phyloP scores from a whole-genome alignment of 805 yeast species.

The Monosporozyma unispora region DNA sequence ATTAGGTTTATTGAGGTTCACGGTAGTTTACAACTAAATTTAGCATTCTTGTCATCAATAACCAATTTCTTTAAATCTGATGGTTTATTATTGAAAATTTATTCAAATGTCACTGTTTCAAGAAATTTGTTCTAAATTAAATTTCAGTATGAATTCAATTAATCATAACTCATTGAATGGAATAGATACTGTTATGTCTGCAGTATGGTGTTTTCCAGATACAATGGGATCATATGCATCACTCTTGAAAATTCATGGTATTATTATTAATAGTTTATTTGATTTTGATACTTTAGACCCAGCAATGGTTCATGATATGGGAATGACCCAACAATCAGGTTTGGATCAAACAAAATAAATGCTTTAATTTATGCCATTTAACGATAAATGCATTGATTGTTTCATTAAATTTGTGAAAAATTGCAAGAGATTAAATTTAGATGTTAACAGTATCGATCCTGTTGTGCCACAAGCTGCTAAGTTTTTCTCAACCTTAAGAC shows the following conservation, averaged over 20 bases:
- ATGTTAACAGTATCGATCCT: slow-evolving; percentile 19
- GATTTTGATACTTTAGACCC: slow-evolving; percentile 24
- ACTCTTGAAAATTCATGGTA: slow-evolving; percentile 28
- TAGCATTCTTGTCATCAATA: slow-evolving; percentile 26
- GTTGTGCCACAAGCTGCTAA: slow-evolving; percentile 25
- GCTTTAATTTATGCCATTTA: slow-evolving; percentile 26
- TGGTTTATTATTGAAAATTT: slow-evolving; percentile 15
- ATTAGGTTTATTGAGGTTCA: slow-evolving; percentile 30
- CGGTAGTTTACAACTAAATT: slow-evolving; percentile 17
- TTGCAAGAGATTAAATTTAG: slow-evolving; percentile 20
- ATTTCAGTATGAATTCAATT: slow-evolving; percentile 4
- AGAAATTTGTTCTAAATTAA: slow-evolving; percentile 17
- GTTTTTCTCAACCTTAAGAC: slow-evolving; percentile 15
- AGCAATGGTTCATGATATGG: not conserved
- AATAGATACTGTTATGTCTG: slow-evolving; percentile 25
- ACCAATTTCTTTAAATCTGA: slow-evolving; percentile 18
- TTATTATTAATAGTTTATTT: slow-evolving; percentile 30
- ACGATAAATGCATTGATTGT: slow-evolving; percentile 21
- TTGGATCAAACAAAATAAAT: not conserved
- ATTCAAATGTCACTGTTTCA: slow-evolving; percentile 28
- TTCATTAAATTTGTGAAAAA: slow-evolving; percentile 20
- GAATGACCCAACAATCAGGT: not conserved
- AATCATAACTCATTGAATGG: slow-evolving; percentile 21
- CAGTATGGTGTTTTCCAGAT: slow-evolving; percentile 26
- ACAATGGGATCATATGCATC: slow-evolving; percentile 18